phyloP scores from a whole-genome alignment of 2,329 filamentous ascomycete species.

The Aspergillus pseudotamarii region DNA sequence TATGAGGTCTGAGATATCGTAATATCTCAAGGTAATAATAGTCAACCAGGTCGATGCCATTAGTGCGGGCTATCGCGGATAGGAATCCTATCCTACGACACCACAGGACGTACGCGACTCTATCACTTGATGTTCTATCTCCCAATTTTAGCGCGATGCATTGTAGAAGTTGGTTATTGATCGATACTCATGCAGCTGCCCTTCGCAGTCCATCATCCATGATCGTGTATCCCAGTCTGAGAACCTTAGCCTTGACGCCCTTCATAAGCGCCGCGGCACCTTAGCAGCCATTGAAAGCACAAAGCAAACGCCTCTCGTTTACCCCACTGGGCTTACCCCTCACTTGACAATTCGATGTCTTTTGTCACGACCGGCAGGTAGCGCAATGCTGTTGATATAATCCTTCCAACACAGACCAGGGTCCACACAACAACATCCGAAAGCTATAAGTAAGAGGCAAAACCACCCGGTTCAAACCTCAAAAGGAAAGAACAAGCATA shows the following conservation, averaged over 20 bases:
- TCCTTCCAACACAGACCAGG: neutral
- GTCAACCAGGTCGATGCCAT: neutral
- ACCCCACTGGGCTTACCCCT: constrained; percentile 3
- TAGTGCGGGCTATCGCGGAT: neutral
- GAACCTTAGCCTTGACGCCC: neutral
- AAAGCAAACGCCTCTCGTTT: neutral
- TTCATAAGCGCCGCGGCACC: neutral
- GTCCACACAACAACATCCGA: neutral
- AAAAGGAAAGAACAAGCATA: too few relatives aligned
- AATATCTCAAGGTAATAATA: neutral
- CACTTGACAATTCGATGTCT: neutral
- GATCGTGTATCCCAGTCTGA: neutral
- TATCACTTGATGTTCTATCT: neutral
- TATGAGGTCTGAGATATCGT: neutral
- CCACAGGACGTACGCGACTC: neutral
- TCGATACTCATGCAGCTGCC: neutral
- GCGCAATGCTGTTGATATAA: neutral
- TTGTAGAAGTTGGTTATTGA: neutral
- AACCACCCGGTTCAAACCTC: neutral
- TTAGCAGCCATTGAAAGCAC: neutral
- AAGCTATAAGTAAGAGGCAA: neutral
- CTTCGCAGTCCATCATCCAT: neutral
- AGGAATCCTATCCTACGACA: neutral
- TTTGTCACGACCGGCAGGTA: neutral
- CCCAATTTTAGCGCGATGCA: neutral